A percentile compares a stretch with the other conserved stretches of the same genome.
phyloP scores from a whole-genome alignment of 1,284 basidiomycete genomes.

The Ustilago crameri region DNA sequence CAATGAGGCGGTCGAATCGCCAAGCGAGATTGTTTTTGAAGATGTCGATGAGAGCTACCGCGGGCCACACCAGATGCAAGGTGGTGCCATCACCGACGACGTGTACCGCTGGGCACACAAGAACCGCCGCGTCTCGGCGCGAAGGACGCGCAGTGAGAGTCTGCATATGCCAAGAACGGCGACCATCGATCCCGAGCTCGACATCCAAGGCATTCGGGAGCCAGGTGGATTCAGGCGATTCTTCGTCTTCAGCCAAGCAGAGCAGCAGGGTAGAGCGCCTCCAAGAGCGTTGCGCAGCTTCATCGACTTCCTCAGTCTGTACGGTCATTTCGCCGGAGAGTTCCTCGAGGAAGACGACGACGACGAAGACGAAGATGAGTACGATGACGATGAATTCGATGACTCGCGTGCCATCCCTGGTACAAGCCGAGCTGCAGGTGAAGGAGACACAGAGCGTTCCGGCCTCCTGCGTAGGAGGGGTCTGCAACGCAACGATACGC shows the following conservation, averaged over 20 bases:
- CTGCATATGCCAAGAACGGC: conserved; percentile 61
- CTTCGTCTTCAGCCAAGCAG: conserved; percentile 60
- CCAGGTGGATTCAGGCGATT: conserved; percentile 65
- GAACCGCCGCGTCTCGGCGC: conserved; percentile 49
- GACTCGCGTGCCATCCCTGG: conserved; percentile 39
- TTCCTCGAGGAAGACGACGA: conserved; percentile 62
- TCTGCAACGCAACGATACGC: conserved; percentile 36
- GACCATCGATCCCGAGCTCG: conserved; percentile 60
- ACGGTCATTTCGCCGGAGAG: conserved; percentile 67
- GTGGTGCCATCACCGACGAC: conserved; percentile 66
- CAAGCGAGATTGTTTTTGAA: conserved; percentile 22
- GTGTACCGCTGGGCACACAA: conserved; percentile 67
- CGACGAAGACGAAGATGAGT: conserved; percentile 54
- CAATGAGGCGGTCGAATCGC: conserved; percentile 16
- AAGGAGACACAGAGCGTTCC: conserved; percentile 52
- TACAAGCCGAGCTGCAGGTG: conserved; percentile 43
- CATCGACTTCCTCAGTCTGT: conserved; percentile 66
- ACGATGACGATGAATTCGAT: conserved; percentile 48
- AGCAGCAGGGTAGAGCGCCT: conserved; percentile 58
- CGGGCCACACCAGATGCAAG: conserved; percentile 63
- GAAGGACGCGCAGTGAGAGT: conserved; percentile 58
- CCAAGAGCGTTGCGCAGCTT: conserved; percentile 65
- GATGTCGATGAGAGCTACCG: conserved; percentile 54
- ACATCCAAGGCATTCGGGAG: conserved; percentile 60
- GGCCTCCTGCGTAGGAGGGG: conserved; percentile 50